phyloP scores from a whole-genome alignment of 768 basidiomycete species.

The Collybia mongolica region DNA sequence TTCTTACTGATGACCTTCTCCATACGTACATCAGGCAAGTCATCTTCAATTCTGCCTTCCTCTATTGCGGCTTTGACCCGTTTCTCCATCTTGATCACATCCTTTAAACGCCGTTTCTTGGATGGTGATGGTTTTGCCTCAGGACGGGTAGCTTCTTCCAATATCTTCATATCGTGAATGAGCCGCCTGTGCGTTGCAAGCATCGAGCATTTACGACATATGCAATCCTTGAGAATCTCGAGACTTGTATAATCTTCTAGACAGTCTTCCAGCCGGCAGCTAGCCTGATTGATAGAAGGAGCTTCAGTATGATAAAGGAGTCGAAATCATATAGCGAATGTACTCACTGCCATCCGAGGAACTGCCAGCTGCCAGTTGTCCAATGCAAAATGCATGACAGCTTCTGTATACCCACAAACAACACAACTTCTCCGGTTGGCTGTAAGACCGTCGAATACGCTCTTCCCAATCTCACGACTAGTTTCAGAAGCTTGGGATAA shows the following conservation, averaged over 20 bases:
- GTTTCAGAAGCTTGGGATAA: conserved; percentile 24
- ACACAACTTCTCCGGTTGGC: conserved; percentile 88
- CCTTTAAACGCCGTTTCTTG: conserved; percentile 74
- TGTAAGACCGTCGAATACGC: conserved; percentile 87
- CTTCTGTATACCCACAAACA: conserved; percentile 90
- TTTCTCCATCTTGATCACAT: conserved; percentile 63
- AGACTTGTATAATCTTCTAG: conserved; percentile 86
- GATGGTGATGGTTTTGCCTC: conserved; percentile 55
- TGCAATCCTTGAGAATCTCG: conserved; percentile 87
- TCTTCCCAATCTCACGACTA: conserved; percentile 48
- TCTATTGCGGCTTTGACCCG: conserved; percentile 64
- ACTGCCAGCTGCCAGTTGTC: conserved; percentile 83
- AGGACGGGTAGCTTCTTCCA: conserved; percentile 43
- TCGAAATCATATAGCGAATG: conserved; percentile 4
- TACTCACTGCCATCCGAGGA: conserved; percentile 60
- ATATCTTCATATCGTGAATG: conserved; percentile 55
- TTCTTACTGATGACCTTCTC: conserved; percentile 74
- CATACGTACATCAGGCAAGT: conserved; percentile 75
- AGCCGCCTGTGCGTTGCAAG: conserved; percentile 71
- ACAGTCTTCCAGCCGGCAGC: conserved; percentile 77
- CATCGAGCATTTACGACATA: conserved; percentile 90
- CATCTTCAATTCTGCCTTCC: conserved; percentile 79
- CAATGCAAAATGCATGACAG: conserved; percentile 89
- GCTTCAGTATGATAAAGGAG: conserved; percentile 1
- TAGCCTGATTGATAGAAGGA: conserved; percentile 35